Conservation (phyloP, 2,329 filamentous ascomycete genomes). For the Dothistroma septosporum region DNA sequence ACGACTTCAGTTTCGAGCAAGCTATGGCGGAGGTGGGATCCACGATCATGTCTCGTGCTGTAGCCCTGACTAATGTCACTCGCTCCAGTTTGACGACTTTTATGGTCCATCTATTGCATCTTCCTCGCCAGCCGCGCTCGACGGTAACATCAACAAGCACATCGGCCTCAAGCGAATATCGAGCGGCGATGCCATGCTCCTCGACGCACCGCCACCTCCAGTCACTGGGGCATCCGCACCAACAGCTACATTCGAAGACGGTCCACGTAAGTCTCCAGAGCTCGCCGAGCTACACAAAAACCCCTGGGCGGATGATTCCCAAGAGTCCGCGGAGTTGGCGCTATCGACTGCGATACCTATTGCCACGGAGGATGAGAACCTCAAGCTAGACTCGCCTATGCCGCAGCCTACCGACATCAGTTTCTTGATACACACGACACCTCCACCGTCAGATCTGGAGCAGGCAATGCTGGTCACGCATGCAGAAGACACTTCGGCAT, state of each 20-base stretch:
- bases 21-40: not conserved
- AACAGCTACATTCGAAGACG: not conserved
- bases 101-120: not conserved
- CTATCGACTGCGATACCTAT: not conserved
- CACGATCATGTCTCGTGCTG: not conserved
- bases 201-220: not conserved
- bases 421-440: not conserved
- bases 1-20: not conserved
- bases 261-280: not conserved
- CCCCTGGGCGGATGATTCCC: not conserved
- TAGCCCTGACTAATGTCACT: not conserved
- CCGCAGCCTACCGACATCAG: no score
- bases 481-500: not conserved
- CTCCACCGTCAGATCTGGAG: not conserved
- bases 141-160: not conserved
- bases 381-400: not conserved
- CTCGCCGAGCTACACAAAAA: not conserved
- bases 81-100: not conserved
- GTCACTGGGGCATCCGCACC: not conserved
- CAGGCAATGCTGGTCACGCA: not conserved
- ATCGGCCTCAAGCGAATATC: not conserved
- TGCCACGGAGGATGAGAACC: not conserved
- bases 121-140: not conserved
- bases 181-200: not conserved
- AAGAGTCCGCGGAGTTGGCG: not conserved